Conservation (phyloP, 176 grass and related monocot genomes). For the Avena atlantica region DNA sequence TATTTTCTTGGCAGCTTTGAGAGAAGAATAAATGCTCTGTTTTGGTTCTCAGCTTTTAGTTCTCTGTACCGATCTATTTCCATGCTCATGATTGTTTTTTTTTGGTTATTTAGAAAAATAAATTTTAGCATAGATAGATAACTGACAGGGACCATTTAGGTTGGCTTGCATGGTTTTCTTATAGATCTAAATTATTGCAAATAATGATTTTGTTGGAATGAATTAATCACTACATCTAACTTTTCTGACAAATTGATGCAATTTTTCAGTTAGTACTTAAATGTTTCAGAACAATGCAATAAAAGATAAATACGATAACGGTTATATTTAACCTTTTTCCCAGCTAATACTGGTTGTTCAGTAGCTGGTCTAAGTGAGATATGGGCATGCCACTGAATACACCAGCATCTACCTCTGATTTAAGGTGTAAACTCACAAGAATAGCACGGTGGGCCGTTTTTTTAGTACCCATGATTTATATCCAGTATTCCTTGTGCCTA, state of each 20-base stretch:
- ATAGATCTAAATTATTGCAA: too few relatives aligned
- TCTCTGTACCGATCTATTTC: neutral
- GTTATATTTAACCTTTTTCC: neutral
- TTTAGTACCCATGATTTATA: too few relatives aligned
- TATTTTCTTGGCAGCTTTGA: neutral
- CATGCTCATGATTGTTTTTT: neutral
- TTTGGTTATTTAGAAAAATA: neutral
- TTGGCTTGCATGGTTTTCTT: too few relatives aligned
- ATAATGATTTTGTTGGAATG: too few relatives aligned
- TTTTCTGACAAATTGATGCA: neutral
- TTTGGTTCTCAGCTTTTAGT: neutral
- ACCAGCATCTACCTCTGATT: too few relatives aligned
- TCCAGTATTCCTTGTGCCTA: neutral
- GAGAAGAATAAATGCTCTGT: neutral
- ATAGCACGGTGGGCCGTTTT: too few relatives aligned
- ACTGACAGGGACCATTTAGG: neutral
- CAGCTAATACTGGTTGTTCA: neutral
- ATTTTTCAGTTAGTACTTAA: constrained; percentile 32
- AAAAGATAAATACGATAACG: neutral
- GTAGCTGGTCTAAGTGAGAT: neutral
- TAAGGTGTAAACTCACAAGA: neutral
- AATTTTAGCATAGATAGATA: neutral
- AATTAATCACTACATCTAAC: too few relatives aligned
- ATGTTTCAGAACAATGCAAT: constrained; percentile 2
- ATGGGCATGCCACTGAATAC: too few relatives aligned